Percentiles rank a stretch among this genome's conserved stretches.
phyloP scores from a whole-genome alignment of 1,139 yeast species.

The Nakaseomyces nivariensis region DNA sequence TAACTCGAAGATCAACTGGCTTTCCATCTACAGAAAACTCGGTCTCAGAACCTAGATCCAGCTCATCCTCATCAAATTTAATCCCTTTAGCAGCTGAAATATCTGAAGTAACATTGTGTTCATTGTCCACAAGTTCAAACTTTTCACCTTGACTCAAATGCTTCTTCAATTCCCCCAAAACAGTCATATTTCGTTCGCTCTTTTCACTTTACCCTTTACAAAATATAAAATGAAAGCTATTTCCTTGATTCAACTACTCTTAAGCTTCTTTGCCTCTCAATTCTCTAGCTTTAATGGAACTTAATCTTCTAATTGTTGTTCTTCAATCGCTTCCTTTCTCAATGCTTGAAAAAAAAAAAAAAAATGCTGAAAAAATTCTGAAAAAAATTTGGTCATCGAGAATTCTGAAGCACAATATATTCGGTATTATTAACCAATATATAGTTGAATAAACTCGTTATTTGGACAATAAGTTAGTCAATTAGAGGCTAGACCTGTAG shows the following conservation, averaged over 20 bases:
- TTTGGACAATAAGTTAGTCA: not conserved
- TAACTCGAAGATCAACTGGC: constrained; percentile 47
- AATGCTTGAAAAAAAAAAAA: not conserved
- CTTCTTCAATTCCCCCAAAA: constrained; percentile 14
- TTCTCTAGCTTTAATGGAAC: no score
- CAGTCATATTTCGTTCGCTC: constrained; percentile 6
- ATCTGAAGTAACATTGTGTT: constrained; percentile 23
- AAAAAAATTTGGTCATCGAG: constrained; percentile 2
- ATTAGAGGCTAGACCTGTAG: constrained; percentile 2
- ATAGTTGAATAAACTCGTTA: no score
- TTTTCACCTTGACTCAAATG: constrained; percentile 14
- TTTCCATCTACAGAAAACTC: constrained; percentile 47
- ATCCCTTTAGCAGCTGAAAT: constrained; percentile 24
- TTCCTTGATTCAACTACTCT: no score
- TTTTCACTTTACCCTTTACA: not conserved
- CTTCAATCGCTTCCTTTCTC: no score
- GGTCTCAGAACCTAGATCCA: constrained; percentile 39
- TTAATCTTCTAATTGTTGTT: no score
- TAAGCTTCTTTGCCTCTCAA: no score
- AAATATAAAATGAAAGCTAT: no score
- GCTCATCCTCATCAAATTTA: constrained; percentile 10
- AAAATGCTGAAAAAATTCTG: constrained; percentile 14
- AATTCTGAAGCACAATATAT: no score
- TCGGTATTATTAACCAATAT: no score
- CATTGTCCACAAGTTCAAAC: constrained; percentile 15